Evolutionary conservation across 116 monocot genomes (phyloP), one percentile per base, ranked within the genome.

Genomic region (Dioscorea cayenensis): DNA sequence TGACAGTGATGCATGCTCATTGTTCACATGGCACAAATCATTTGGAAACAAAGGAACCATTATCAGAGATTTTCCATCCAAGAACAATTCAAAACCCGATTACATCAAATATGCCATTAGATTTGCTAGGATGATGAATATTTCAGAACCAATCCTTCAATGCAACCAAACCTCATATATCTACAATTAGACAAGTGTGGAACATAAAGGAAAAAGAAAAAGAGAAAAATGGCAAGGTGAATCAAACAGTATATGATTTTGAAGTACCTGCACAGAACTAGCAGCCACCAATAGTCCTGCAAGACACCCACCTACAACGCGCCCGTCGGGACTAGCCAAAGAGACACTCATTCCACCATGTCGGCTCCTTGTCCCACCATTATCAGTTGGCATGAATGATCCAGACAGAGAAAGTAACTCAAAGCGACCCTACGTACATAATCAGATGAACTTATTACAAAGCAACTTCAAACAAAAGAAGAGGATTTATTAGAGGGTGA

Each of bases 321-420:
- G 82, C 6, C 82, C 82, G 50, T 82, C 77, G 23, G 82, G 76
- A 48, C 69, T 49, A 51, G 49, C 49, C 69, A 51, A 69, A 69
- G 69, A 48, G 69, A 21, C 69, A 12, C 69, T 69, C 77, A 90
- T 81, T 5, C 90, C 90, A 65, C 90, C 90, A 12, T 84, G 81
- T 62, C 86, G 70, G 69, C 83, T 90, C 64, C 81, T 76, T 67
- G 81, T 79, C 64, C 82, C 84, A 27, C 77, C 81, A 64, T 67
- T 77, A 55, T 90, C 84, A 49, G 65, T 79, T 17, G 82, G 82
- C 81, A 81, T 81, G 63, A 86, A 86, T 6, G 90, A 90, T 50
- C 90, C 90, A 70, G 90, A 86, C 37, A 90, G 67, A 23, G 86
- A 90, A 25, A 90, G 80, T n/a, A 89, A 60, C 73, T 89, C 85